Base-by-base conservation (phyloP, 2,329 filamentous ascomycete genomes). In the Fusarium sp. region DNA sequence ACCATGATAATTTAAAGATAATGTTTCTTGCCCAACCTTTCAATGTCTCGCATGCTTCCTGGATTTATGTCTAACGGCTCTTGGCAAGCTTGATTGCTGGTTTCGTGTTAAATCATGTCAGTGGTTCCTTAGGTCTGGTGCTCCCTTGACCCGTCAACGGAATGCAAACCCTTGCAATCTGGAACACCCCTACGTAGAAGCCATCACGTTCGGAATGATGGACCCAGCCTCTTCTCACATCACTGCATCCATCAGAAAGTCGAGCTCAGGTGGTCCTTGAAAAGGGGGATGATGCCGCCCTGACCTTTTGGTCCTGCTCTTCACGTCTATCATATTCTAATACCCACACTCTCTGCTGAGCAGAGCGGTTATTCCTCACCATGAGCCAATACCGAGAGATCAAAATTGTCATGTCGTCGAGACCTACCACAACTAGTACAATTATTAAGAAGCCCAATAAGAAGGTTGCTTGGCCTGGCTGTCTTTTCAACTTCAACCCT, bases 141-240 rank as follows among this genome's bases (percentile, higher is more conserved):
- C 59, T 59, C 68, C 67, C 65, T 69, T 70, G 61, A 72, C 72
- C 53, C 27, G 12, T 59, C n/a, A 49, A 45, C 51, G 71, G 71
- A 73, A 73, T 73, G 56, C 22, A 46, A 34, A 16, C 22, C 30
- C 24, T 43, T 54, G 29, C n/a, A 67, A 57, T 64, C 56, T 64
- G 53, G 70, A 62, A 68, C 68, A 62, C 27, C 27, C 27, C 22
- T 18, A 59, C 32, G 16, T 42, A 30, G 59, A 56, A 50, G 47
- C 51, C 12, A 53, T 40, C n/a, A 34, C 57, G 40, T 25, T 45
- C 52, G 71, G 71, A 73, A 73, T 73, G 65, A 56, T 47, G 55
- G 52, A 62, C 40, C 43, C 60, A 58, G 69, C 66, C 68, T 60
- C 55, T 38, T 63, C 20, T 70, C 38, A 42, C 43, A 30, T 56